Conservation (phyloP, 495 filamentous ascomycete genomes). For the Podospora pseudopauciseta region DNA sequence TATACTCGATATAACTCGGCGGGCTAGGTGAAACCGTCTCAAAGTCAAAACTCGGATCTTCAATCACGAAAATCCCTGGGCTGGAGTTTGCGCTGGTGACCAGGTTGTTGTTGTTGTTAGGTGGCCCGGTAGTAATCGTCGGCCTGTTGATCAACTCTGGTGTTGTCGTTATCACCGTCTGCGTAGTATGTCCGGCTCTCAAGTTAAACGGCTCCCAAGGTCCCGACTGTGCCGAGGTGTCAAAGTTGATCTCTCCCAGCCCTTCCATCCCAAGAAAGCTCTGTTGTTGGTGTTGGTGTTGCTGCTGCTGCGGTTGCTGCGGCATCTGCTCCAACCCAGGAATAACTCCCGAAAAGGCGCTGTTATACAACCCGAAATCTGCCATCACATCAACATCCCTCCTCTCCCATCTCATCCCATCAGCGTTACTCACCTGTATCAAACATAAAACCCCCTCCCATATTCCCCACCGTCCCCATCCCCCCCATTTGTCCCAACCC, state of each 20-base stretch:
- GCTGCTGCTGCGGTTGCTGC: background rate
- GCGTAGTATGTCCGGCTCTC: constrained; percentile 18
- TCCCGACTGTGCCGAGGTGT: constrained; percentile 31
- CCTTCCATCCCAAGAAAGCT: background rate
- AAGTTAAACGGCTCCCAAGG: constrained; percentile 40
- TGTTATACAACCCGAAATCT: constrained; percentile 19
- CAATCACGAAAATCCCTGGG: background rate
- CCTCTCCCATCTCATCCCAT: background rate
- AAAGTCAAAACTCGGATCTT: background rate
- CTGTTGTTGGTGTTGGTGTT: background rate
- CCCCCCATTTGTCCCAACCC: background rate
- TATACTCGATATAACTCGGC: background rate
- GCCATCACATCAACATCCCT: constrained; percentile 7
- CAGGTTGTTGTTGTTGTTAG: background rate
- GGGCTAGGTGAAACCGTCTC: background rate
- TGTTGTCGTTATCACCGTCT: background rate
- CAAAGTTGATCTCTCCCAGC: constrained; percentile 23
- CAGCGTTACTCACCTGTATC: constrained; percentile 7
- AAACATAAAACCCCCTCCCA: constrained; percentile 17
- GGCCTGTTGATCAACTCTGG: background rate
- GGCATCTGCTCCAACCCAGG: constrained; percentile 17
- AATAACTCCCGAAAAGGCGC: constrained; percentile 5
- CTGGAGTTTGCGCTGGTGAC: background rate
- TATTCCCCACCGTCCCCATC: constrained; percentile 12
- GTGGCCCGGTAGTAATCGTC: background rate